These are phyloP conservation scores for Penicillium rolfsii DNA, from an alignment of 2,329 filamentous ascomycete species.

Conservation along the genomic window DNA sequence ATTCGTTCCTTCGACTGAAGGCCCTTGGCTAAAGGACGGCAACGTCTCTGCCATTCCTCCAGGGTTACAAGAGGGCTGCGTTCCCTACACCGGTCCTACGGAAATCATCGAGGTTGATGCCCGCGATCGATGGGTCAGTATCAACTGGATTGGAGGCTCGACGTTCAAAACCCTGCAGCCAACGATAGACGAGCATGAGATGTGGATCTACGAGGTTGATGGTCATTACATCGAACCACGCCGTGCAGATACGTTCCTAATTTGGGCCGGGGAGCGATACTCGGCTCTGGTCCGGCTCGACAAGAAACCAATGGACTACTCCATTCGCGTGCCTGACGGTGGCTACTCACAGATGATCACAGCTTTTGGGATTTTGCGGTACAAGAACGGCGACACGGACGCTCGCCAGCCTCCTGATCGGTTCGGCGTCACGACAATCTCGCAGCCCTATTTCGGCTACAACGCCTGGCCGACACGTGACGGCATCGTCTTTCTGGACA, in stretches of 20 bases:
- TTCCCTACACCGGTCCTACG: constrained; percentile 47
- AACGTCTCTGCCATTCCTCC: constrained; percentile 31
- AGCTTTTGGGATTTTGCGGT: constrained; percentile 42
- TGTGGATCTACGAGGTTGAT: constrained; percentile 46
- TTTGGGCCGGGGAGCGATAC: constrained; percentile 40
- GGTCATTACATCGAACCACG: constrained; percentile 44
- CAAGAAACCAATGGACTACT: constrained; percentile 11
- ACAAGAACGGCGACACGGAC: no score
- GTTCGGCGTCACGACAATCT: no score
- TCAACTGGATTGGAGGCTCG: constrained; percentile 60
- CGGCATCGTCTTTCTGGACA: constrained; percentile 20
- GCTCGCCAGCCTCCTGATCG: no score
- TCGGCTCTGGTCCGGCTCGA: constrained; percentile 39
- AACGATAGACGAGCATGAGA: constrained; percentile 43
- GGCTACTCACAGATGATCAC: constrained; percentile 57
- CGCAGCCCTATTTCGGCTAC: no score
- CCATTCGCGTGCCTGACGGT: constrained; percentile 26
- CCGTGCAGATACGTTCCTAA: constrained; percentile 31
- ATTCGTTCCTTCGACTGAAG: constrained; percentile 13
- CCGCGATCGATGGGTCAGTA: constrained; percentile 53
- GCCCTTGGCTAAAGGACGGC: constrained; percentile 6
- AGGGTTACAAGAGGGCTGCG: constrained; percentile 42
- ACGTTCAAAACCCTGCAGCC: constrained; percentile 55
- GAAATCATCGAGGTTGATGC: constrained; percentile 51
- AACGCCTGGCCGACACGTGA: no score